A percentile compares a stretch with the other conserved stretches of the same genome.
Evolutionary conservation across 2,329 filamentous ascomycete species (phyloP).

Genomic region (Leptographium flavum): DNA sequence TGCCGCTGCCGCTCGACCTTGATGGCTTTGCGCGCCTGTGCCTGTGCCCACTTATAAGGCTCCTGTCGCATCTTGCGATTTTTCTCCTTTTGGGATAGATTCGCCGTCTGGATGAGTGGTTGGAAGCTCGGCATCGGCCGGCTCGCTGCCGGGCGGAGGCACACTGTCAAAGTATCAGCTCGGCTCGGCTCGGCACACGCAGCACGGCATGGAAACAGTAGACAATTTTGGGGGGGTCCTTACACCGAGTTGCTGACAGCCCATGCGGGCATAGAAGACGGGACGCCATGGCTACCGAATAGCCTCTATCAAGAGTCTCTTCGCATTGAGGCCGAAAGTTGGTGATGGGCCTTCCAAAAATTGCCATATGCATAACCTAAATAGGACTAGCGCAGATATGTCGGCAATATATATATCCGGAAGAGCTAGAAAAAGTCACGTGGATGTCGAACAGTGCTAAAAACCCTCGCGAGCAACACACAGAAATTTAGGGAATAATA

Average conservation of each 20-base stretch:
- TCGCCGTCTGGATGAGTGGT: slow-evolving; percentile 50
- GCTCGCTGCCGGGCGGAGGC: slow-evolving; percentile 39
- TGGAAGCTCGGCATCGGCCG: slow-evolving; percentile 33
- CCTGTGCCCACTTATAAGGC: slow-evolving; percentile 69
- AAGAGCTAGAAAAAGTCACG: slow-evolving; percentile 2
- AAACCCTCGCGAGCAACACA: slow-evolving; percentile 8
- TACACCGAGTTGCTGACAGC: slow-evolving; percentile 46
- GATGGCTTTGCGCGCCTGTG: slow-evolving; percentile 68
- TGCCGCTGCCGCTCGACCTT: slow-evolving; percentile 64
- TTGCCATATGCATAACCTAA: background rate
- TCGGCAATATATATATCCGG: background rate
- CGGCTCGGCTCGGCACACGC: background rate
- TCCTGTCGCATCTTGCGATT: slow-evolving; percentile 57
- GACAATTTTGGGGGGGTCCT: slow-evolving; percentile 16
- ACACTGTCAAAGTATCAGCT: slow-evolving; percentile 29
- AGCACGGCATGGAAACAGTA: slow-evolving; percentile 11
- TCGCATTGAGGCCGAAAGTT: background rate
- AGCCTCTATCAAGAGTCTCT: background rate
- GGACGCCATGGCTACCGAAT: slow-evolving; percentile 45
- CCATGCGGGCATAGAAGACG: slow-evolving; percentile 48
- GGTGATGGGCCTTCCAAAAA: slow-evolving; percentile 7
- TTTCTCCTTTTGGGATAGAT: slow-evolving; percentile 46
- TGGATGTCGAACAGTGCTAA: background rate
- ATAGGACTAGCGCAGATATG: slow-evolving; percentile 1
- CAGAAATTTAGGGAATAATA: slow-evolving; percentile 8